These are phyloP conservation scores for Pichia ethanolica DNA, from an alignment of 805 yeast genomes.

Conservation along the genomic window DNA sequence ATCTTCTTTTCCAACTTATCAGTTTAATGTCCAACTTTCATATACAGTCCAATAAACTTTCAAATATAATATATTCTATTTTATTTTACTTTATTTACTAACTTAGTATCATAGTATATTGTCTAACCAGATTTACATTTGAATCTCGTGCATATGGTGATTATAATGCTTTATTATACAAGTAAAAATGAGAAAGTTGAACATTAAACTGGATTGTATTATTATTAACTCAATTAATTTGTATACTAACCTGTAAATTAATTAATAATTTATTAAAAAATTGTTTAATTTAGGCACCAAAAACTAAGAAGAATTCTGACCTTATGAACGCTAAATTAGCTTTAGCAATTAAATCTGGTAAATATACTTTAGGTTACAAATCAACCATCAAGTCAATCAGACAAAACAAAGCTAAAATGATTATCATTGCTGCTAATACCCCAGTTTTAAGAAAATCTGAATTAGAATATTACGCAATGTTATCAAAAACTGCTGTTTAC, in stretches of 20 bases:
- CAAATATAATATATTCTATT: no score
- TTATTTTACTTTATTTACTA: no score
- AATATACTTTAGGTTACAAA: slow-evolving; percentile 99
- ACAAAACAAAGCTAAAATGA: slow-evolving; percentile 97
- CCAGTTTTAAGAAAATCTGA: slow-evolving; percentile 99
- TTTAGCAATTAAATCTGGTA: slow-evolving; percentile 97
- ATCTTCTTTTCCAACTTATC: slow-evolving; percentile 3
- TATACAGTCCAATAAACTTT: no score
- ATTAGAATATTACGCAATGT: slow-evolving; percentile 99
- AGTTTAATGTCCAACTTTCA: no score
- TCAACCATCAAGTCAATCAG: slow-evolving; percentile 97
- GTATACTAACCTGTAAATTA: background rate
- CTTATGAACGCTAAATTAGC: slow-evolving; percentile 97
- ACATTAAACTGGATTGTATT: no score
- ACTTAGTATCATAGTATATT: no score
- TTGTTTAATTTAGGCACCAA: slow-evolving; percentile 71
- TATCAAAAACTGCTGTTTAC: slow-evolving; percentile 94
- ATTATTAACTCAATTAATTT: no score
- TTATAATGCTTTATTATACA: no score
- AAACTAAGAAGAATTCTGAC: slow-evolving; percentile 79
- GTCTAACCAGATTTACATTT: no score
- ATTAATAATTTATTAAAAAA: background rate
- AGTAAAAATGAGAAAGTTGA: no score
- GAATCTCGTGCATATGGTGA: no score
- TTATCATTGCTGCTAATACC: slow-evolving; percentile 98